phyloP scores from a whole-genome alignment of 495 filamentous ascomycete genomes.

The Darksidea phi region DNA sequence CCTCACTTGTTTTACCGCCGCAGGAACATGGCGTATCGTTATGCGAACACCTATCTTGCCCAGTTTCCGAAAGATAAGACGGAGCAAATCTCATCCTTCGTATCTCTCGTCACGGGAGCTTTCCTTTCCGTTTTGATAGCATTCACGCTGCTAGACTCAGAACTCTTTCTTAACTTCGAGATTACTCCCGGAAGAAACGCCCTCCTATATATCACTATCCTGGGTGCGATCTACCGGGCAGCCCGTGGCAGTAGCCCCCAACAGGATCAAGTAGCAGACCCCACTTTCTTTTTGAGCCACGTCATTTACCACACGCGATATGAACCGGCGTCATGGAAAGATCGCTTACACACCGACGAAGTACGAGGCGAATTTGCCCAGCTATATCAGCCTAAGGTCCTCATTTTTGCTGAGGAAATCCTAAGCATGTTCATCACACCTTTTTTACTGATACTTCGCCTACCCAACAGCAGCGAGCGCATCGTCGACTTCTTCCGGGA shows the following conservation, averaged over 20 bases:
- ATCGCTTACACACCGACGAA: constrained; percentile 84
- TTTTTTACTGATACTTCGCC: constrained; percentile 80
- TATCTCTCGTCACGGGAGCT: constrained; percentile 83
- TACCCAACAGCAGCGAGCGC: constrained; percentile 86
- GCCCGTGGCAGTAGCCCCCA: constrained; percentile 78
- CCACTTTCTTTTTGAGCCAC: constrained; percentile 79
- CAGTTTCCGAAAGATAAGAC: constrained; percentile 96
- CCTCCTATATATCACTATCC: constrained; percentile 68
- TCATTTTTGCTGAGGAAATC: constrained; percentile 91
- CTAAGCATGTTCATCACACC: constrained; percentile 89
- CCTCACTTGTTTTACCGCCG: constrained; percentile 86
- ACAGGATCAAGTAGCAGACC: constrained; percentile 87
- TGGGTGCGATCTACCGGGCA: constrained; percentile 69
- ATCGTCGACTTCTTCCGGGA: constrained; percentile 97
- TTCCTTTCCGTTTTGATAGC: constrained; percentile 79
- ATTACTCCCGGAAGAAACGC: constrained; percentile 80
- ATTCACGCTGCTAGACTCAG: constrained; percentile 78
- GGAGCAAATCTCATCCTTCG: constrained; percentile 73
- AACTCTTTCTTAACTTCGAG: constrained; percentile 88
- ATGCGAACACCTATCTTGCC: constrained; percentile 85
- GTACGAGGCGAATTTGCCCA: constrained; percentile 78
- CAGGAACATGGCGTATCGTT: constrained; percentile 91
- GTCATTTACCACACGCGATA: constrained; percentile 93
- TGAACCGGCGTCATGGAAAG: constrained; percentile 81
- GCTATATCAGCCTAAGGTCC: constrained; percentile 82